Evolutionary conservation across 768 basidiomycete species (phyloP), one percentile per base, ranked within the genome.

Genomic region (Suillus ampliporus): DNA sequence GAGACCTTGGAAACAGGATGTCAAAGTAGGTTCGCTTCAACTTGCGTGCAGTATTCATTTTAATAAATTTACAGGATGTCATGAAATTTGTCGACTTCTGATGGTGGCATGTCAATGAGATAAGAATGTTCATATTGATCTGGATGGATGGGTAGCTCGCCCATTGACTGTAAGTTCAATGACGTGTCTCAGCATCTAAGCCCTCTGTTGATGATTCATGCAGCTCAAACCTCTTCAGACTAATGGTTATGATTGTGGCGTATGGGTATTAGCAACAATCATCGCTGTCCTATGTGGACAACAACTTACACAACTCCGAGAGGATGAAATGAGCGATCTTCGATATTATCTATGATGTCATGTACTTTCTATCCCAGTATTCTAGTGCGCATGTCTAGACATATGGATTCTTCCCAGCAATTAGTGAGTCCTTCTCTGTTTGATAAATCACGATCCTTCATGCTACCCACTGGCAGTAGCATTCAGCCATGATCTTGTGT

Each of bases 251-350:
- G 71, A 68, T 50, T 73, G 73, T 57, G 71, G 72, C 0, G 28
- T 74, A 5, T 74, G 72, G 71, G 66, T 73, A 8, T 54, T 73
- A 31, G 68, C 66, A 17, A 43, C 53, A 34, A 69, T 73, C n/a
- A 69, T 60, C 9, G 67, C 72, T 5, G 59, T 70, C 21, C 31
- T 71, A 8, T 64, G 65, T 15, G 72, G 70, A 2, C 59, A 50
- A 46, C 37, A 63, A 34, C 11, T 51, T 15, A 61, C 67, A 1
- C 40, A 43, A 5, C 23, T 71, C 19, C 15, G 26, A 4, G 66
- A 74, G 60, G 17, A 10, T 4, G 26, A 28, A 31, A 50, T 50
- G 48, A 19, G 48, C 9, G 17, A 28, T 26, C 28, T 31, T 9
- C 26, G 48, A 28, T 17, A 50, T 11, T 50, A 50, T 28, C 28